Percentiles rank a stretch among this genome's conserved stretches.
phyloP scores from a whole-genome alignment of 225 moss, liverwort and hornwort genomes.

The Pleurozium schreberi region DNA sequence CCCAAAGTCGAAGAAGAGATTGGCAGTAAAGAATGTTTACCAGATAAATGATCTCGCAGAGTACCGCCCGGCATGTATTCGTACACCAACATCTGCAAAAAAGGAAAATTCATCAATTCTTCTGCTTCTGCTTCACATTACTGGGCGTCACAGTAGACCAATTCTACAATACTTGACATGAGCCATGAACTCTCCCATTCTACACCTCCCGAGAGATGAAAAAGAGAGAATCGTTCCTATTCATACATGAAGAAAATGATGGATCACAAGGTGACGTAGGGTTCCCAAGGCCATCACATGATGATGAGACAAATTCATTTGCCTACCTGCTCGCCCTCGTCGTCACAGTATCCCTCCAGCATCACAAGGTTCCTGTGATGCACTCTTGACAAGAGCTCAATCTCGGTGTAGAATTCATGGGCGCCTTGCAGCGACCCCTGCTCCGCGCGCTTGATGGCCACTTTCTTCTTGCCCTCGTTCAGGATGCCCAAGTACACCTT shows the following conservation, averaged over 20 bases:
- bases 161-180: neutral
- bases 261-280: neutral
- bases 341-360: slow-evolving; percentile 56
- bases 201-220: neutral
- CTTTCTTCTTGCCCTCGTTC: slow-evolving; percentile 19
- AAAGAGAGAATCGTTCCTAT: neutral
- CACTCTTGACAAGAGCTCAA: slow-evolving; percentile 57
- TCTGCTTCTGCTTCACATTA: neutral
- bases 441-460: slow-evolving; percentile 60
- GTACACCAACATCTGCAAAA: slow-evolving; percentile 65
- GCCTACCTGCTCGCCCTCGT: slow-evolving; percentile 57
- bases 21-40: neutral
- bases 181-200: neutral
- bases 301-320: neutral
- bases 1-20: neutral
- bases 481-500: slow-evolving; percentile 46
- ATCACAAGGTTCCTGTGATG: slow-evolving; percentile 61
- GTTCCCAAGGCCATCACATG: neutral
- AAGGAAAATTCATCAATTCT: neutral
- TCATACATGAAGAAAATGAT: neutral
- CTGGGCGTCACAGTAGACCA: neutral
- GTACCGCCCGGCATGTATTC: slow-evolving; percentile 54
- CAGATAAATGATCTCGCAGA: slow-evolving; percentile 46
- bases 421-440: slow-evolving; percentile 46
- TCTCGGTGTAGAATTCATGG: slow-evolving; percentile 64